phyloP scores from a whole-genome alignment of 257 asterid genomes.

The Fraxinus americana region DNA sequence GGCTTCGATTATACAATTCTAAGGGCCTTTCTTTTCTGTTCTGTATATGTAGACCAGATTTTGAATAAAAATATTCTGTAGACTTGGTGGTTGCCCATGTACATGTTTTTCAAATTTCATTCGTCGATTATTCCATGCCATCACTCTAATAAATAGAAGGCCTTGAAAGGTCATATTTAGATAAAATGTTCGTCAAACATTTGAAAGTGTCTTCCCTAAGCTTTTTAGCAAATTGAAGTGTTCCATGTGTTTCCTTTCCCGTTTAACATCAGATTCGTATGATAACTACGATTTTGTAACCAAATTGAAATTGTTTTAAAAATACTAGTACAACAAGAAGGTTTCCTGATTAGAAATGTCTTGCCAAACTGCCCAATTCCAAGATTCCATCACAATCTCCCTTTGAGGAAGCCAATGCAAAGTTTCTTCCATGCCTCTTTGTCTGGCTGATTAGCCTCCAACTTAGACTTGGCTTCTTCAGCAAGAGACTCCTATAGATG shows the following conservation, averaged over 20 bases:
- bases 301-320: not conserved
- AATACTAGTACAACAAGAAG: not conserved
- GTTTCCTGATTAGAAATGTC: not conserved
- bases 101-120: not conserved
- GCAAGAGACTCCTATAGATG: slow-evolving; percentile 55
- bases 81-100: not conserved
- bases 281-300: not conserved
- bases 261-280: not conserved
- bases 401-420: slow-evolving; percentile 78
- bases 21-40: not conserved
- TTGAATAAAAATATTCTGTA: no score
- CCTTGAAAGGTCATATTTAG: not conserved
- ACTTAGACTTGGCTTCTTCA: slow-evolving; percentile 53
- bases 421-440: slow-evolving; percentile 74
- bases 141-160: not conserved
- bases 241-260: not conserved
- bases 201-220: not conserved
- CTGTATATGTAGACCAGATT: not conserved
- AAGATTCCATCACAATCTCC: slow-evolving; percentile 53
- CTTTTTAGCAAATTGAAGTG: no score
- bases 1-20: not conserved
- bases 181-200: no score
- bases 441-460: slow-evolving; percentile 62
- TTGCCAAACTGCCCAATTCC: slow-evolving; percentile 19
- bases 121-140: not conserved